A percentile compares a stretch with the other conserved stretches of the same genome.
Conservation (phyloP, 345 rosid species). For the Ceriops zippeliana region DNA sequence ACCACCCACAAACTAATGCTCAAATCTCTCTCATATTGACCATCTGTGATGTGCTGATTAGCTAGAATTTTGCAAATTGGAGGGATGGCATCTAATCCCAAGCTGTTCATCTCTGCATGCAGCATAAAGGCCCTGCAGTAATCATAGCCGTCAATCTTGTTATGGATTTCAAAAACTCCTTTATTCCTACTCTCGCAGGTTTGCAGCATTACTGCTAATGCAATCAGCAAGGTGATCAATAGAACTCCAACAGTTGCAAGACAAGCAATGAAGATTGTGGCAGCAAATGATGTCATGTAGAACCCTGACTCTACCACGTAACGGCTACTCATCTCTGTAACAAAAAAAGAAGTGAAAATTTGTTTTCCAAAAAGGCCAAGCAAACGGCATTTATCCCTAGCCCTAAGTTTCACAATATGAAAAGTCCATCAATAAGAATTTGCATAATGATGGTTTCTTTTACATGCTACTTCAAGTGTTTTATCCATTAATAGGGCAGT, state of each 20-base stretch:
- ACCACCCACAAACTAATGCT: slow-evolving; percentile 40
- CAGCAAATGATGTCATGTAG: slow-evolving; percentile 74
- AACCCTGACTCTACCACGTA: slow-evolving; percentile 62
- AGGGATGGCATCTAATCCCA: slow-evolving; percentile 46
- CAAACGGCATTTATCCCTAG: neutral
- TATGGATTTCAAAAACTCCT: slow-evolving; percentile 44
- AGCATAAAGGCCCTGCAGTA: slow-evolving; percentile 50
- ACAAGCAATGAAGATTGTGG: slow-evolving; percentile 58
- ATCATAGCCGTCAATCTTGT: slow-evolving; percentile 30
- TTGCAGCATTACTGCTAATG: slow-evolving; percentile 70
- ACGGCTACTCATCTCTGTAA: slow-evolving; percentile 55
- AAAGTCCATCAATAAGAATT: neutral
- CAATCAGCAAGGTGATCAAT: slow-evolving; percentile 51
- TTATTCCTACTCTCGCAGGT: slow-evolving; percentile 50
- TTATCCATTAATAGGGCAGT: too few relatives aligned
- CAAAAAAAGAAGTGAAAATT: slow-evolving; percentile 6
- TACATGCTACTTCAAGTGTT: neutral
- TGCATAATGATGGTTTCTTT: neutral
- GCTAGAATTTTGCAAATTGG: slow-evolving; percentile 49
- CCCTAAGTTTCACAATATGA: neutral
- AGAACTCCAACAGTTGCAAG: slow-evolving; percentile 60
- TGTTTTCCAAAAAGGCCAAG: slow-evolving; percentile 1
- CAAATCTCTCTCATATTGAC: slow-evolving; percentile 52
- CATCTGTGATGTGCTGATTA: slow-evolving; percentile 37
- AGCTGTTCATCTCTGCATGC: slow-evolving; percentile 59